These are phyloP conservation scores for Porcisia deanei DNA, from an alignment of 208 protist species.

Conservation along the genomic window DNA sequence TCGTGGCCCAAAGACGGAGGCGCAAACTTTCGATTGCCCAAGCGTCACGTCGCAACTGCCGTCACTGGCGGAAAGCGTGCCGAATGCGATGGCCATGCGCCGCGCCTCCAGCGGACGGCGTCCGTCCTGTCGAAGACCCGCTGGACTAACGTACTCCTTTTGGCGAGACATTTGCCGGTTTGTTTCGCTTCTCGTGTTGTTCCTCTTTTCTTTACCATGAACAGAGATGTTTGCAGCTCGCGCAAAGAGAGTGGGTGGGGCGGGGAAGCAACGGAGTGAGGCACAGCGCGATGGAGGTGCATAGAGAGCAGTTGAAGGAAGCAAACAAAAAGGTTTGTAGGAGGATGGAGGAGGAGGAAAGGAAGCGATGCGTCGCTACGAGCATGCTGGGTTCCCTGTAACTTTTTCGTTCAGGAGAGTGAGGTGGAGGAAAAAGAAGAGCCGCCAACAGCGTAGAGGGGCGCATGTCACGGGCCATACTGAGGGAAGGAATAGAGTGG, in stretches of 20 bases:
- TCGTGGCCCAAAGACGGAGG: conserved; percentile 70
- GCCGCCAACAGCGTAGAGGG: neutral
- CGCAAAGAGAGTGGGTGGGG: neutral
- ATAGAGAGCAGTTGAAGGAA: neutral
- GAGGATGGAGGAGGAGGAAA: neutral
- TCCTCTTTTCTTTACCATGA: neutral
- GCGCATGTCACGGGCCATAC: neutral
- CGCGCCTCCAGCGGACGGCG: conserved; percentile 72
- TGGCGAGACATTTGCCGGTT: conserved; percentile 31
- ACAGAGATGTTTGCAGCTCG: neutral
- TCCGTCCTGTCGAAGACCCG: conserved; percentile 80
- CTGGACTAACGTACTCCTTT: conserved; percentile 85
- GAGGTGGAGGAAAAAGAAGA: neutral
- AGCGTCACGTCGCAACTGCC: conserved; percentile 71
- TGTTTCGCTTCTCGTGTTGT: neutral
- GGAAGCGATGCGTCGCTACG: neutral
- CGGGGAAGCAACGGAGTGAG: neutral
- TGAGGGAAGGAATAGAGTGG: neutral
- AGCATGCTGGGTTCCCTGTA: neutral
- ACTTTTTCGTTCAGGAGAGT: neutral
- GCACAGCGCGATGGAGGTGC: neutral
- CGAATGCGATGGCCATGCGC: conserved; percentile 63
- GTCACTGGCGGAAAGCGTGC: conserved; percentile 60
- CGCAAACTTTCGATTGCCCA: conserved; percentile 67
- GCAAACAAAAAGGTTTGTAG: neutral